Evolutionary conservation across 495 filamentous ascomycete species (phyloP).

Genomic region (Peziza echinospora): DNA sequence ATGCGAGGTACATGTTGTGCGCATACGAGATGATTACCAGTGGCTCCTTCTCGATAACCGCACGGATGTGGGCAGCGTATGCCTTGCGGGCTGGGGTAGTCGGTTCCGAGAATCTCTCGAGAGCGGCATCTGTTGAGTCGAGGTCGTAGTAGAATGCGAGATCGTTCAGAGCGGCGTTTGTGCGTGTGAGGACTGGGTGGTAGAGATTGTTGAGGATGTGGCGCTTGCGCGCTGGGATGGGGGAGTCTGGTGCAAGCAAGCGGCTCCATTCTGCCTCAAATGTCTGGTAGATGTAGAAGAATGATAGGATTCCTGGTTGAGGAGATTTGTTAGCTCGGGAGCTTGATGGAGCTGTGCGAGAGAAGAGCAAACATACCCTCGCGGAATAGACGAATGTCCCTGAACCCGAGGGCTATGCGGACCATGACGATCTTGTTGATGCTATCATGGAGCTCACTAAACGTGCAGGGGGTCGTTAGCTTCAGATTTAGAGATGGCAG

Average conservation of each 20-base stretch:
- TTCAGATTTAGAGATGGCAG: neutral
- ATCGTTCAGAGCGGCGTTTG: conserved; percentile 8
- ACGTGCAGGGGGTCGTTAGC: neutral
- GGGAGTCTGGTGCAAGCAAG: conserved; percentile 5
- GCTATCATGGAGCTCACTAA: conserved; percentile 13
- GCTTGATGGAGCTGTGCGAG: neutral
- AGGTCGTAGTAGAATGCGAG: conserved; percentile 8
- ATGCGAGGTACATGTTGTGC: conserved; percentile 16
- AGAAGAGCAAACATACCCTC: conserved; percentile 3
- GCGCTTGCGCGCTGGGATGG: conserved; percentile 7
- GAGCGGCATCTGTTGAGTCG: neutral
- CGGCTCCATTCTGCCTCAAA: conserved; percentile 13
- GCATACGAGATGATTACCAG: conserved; percentile 16
- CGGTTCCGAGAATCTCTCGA: neutral
- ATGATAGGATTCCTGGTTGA: conserved; percentile 7
- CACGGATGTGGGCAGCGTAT: conserved; percentile 9
- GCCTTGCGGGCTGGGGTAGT: neutral
- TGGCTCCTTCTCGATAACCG: conserved; percentile 7
- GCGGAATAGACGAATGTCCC: conserved; percentile 13
- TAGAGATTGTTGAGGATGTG: conserved; percentile 7
- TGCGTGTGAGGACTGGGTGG: conserved; percentile 7
- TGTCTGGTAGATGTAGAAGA: conserved; percentile 13
- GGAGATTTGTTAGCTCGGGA: neutral
- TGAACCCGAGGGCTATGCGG: conserved; percentile 10
- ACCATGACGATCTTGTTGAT: conserved; percentile 12